These are phyloP conservation scores for Talaromyces funiculosus DNA, from an alignment of 2,329 filamentous ascomycete species.

Conservation along the genomic window DNA sequence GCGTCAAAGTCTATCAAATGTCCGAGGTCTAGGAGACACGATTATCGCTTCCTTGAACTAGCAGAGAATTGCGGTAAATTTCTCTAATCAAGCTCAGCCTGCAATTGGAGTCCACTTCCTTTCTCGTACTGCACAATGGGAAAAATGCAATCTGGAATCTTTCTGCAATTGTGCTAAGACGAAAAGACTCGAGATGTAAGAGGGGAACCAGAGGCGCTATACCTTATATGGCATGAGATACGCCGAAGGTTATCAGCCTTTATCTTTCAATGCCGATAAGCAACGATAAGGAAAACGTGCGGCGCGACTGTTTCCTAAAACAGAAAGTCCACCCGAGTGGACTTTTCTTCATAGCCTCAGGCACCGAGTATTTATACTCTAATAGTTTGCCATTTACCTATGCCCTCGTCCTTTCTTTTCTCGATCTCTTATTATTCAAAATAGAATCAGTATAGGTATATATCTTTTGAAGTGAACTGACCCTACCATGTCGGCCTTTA, in stretches of 20 bases:
- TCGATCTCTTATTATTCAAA: too few relatives aligned
- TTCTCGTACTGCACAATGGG: not conserved
- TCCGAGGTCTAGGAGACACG: not conserved
- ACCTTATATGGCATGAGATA: constrained; percentile 4
- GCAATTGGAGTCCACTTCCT: not conserved
- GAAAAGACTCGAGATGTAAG: not conserved
- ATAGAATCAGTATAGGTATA: not conserved
- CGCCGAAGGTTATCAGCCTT: constrained; percentile 1
- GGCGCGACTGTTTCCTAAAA: constrained; percentile 13
- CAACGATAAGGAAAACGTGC: constrained; percentile 5
- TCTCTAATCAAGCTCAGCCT: not conserved
- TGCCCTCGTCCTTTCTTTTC: not conserved
- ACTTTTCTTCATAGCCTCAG: not conserved
- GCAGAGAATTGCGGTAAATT: not conserved
- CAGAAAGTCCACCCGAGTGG: not conserved
- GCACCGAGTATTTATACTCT: not conserved
- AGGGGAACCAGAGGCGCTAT: not conserved
- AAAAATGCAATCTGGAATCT: not conserved
- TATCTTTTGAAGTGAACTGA: not conserved
- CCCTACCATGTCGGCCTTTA: constrained; percentile 3
- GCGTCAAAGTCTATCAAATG: not conserved
- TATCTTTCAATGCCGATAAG: not conserved
- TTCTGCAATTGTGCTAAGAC: not conserved
- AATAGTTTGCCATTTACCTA: not conserved
- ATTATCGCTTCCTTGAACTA: not conserved